Conservation (phyloP, 192 early-diverging fungal species). For the Phlyctochytrium planicorne region DNA sequence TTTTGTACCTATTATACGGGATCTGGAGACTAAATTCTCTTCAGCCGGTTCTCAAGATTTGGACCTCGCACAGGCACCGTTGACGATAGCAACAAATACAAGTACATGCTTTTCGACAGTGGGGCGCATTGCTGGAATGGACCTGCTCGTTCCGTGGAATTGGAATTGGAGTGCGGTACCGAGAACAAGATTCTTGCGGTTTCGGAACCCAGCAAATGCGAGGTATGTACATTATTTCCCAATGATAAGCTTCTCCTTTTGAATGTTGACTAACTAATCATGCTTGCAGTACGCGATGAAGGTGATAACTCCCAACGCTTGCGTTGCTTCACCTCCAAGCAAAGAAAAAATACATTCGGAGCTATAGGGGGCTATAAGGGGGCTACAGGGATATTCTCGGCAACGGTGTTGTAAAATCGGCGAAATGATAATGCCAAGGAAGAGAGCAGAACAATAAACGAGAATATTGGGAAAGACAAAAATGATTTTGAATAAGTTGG, state of each 20-base stretch:
- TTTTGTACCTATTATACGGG: too few species aligned
- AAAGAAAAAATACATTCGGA: too few species aligned
- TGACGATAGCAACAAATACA: constrained; percentile 41
- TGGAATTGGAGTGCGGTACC: constrained; percentile 72
- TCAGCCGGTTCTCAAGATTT: constrained; percentile 42
- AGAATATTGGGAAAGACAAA: too few species aligned
- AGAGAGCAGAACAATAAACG: too few species aligned
- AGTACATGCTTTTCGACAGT: constrained; percentile 62
- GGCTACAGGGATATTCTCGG: too few species aligned
- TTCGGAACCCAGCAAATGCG: constrained; percentile 90
- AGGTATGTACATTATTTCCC: constrained; percentile 27
- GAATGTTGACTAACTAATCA: neutral
- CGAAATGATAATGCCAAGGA: too few species aligned
- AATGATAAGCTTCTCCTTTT: neutral
- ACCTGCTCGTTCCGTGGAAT: constrained; percentile 74
- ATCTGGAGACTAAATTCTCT: constrained; percentile 36
- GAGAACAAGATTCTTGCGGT: constrained; percentile 69
- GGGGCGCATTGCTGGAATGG: constrained; percentile 96
- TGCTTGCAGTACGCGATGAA: neutral
- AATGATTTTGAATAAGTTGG: too few species aligned
- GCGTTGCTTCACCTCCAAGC: too few species aligned
- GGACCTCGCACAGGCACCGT: constrained; percentile 40
- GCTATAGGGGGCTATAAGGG: too few species aligned
- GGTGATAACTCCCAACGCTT: neutral
- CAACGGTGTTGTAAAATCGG: too few species aligned